Base-by-base conservation (phyloP, 164 flowering plant species). In the Tetrastigma voinierianum region DNA sequence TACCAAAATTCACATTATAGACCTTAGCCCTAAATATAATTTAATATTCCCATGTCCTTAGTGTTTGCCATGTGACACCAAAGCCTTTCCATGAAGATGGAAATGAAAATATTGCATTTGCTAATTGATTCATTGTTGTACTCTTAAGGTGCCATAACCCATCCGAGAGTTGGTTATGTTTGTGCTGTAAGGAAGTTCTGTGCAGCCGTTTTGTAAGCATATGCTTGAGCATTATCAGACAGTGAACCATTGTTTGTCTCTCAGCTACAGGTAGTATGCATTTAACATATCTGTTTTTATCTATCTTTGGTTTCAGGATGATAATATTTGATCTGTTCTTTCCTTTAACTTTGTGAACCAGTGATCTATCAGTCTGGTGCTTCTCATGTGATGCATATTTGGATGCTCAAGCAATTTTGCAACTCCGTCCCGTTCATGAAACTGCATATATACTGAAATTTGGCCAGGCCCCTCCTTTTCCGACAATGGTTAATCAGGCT, bases 361-460 rank as follows among this genome's bases (percentile, higher is more conserved):
- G 97, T 79, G 97, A 94, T 77, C 74, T 94, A 67, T 94, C 97
- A 12, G 93, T 90, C 57, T 94, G 98, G 98, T 94, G 97, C 61
- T 93, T 87, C 76, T 70, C 80, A 9, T 94, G 98, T 40, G 88
- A 91, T 66, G 84, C 96, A 19, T 94, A 94, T 77, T 71, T 91
- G 16, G 96, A 94, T 73, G 96, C 90, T 54, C 91, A 86, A 68
- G 84, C 82, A 68, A 90, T 91, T 43, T 51, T 16, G 46, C 86
- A 84, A 62, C 73, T 91, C 64, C 85, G 82, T 18, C 80, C 87
- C 19, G 90, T 80, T 43, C 73, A 87, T 70, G 90, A 86, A 74
- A 83, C 84, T 72, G 91, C 87, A 3, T 82, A 90, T 77, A 66
- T 88, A 9, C 69, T 91, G 80, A 91, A 94, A 68, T 91, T 91